Conservation (phyloP, 106 monocot genomes). For the Agapanthus africanus region DNA sequence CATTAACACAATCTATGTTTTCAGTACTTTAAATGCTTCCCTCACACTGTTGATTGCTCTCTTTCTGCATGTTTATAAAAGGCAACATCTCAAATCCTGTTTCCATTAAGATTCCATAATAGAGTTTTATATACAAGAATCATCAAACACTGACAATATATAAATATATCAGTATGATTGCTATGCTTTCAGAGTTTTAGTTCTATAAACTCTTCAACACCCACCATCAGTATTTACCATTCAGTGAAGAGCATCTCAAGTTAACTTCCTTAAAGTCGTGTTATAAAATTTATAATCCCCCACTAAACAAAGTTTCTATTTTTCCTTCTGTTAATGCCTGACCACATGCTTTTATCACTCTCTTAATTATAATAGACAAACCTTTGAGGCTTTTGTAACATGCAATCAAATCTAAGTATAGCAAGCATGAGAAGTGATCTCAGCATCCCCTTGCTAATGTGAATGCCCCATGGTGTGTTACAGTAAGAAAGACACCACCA, state of each 20-base stretch:
- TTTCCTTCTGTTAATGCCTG: constrained; percentile 1
- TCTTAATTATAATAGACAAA: background rate
- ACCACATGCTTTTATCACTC: constrained; percentile 1
- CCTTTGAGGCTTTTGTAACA: constrained; percentile 8
- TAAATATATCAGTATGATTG: constrained; percentile 1
- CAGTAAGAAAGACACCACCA: background rate
- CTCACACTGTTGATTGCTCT: constrained; percentile 1
- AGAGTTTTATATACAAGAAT: background rate
- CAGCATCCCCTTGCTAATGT: background rate
- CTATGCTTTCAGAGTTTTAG: background rate
- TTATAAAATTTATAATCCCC: background rate
- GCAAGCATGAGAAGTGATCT: background rate
- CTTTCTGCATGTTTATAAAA: constrained; percentile 1
- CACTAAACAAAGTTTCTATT: background rate
- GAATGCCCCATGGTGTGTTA: background rate
- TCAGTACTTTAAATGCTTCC: background rate
- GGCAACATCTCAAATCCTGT: background rate
- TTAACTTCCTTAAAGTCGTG: background rate
- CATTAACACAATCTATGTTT: background rate
- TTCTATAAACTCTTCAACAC: background rate
- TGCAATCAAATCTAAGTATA: constrained; percentile 6
- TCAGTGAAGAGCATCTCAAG: background rate
- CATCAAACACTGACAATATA: background rate
- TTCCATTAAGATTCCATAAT: constrained; percentile 5
- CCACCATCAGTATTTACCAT: background rate